These are phyloP conservation scores for Zea luxurians DNA, from an alignment of 176 grass and related monocot species.

Conservation along the genomic window DNA sequence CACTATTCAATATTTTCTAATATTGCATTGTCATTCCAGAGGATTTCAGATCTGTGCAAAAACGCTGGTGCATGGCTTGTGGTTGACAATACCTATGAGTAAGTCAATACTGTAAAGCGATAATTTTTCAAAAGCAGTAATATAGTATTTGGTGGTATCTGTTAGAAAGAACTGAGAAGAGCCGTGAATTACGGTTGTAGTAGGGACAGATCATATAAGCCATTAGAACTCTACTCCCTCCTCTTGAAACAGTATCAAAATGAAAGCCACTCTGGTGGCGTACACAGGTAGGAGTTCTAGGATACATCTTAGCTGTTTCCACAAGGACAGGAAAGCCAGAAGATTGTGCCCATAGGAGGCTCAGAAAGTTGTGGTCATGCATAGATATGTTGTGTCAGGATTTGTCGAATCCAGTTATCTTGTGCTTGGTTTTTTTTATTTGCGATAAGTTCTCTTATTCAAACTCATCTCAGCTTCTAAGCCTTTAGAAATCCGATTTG, in stretches of 20 bases:
- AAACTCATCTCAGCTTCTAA: background rate
- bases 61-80: constrained; percentile 86
- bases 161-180: constrained; percentile 3
- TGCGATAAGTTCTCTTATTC: background rate
- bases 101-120: constrained; percentile 42
- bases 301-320: background rate
- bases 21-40: constrained; percentile 63
- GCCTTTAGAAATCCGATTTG: constrained; percentile 16
- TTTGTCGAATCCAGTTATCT: background rate
- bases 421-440: background rate
- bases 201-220: background rate
- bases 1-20: constrained; percentile 31
- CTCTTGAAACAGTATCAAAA: constrained; percentile 16
- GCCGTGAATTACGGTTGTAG: constrained; percentile 28
- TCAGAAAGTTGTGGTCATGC: background rate
- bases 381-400: background rate
- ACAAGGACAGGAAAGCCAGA: background rate
- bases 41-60: constrained; percentile 82
- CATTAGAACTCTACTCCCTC: background rate
- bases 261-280: background rate
- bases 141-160: background rate
- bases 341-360: background rate
- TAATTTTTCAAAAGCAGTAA: background rate
- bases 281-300: constrained; percentile 18
- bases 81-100: constrained; percentile 99